Evolutionary conservation across 495 filamentous ascomycete species (phyloP).

Genomic region (Tuber microsphaerosporum): DNA sequence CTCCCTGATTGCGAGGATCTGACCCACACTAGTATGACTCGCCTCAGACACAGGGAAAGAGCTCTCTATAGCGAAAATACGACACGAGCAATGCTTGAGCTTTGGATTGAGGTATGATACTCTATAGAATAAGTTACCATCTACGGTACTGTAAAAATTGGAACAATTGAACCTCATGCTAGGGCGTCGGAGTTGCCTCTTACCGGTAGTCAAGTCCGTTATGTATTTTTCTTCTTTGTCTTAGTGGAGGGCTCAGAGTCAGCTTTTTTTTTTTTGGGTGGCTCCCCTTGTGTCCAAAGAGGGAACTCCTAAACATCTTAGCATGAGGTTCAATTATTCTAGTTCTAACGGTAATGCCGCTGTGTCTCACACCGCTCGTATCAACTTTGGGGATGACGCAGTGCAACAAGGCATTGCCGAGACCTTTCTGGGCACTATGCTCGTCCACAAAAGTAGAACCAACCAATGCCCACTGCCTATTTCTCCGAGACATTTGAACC

Average conservation of each 20-base stretch:
- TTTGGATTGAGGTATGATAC: not conserved
- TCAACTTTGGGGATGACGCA: not conserved
- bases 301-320: no score
- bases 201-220: no score
- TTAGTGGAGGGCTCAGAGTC: no score
- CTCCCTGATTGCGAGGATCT: not conserved
- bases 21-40: not conserved
- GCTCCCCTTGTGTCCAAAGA: no score
- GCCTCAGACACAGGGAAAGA: not conserved
- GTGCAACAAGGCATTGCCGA: not conserved
- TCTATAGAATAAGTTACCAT: not conserved
- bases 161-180: no score
- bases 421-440: not conserved
- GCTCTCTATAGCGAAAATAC: not conserved
- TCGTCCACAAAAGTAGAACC: not conserved
- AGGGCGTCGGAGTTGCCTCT: no score
- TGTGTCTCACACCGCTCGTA: not conserved
- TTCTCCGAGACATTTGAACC: not conserved
- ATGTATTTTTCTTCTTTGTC: no score
- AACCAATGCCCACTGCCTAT: not conserved
- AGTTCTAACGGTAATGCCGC: no score
- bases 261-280: no score
- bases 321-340: no score
- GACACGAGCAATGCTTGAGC: not conserved
- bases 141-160: not conserved